Evolutionary conservation across 2,329 filamentous ascomycete genomes (phyloP).

Genomic region (Aspergillus neoniger): DNA sequence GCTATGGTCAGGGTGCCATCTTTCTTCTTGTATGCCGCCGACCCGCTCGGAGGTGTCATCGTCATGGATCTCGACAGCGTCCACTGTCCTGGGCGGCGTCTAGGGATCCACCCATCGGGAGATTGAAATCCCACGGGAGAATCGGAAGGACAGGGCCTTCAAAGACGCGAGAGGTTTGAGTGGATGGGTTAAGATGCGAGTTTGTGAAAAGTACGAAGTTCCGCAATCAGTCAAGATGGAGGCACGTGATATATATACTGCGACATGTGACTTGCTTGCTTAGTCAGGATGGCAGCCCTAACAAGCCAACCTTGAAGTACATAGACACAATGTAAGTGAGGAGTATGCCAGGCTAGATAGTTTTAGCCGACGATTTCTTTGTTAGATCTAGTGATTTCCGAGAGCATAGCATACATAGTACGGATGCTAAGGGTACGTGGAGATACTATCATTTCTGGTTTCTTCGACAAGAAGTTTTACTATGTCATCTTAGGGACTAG

Average conservation of each 20-base stretch:
- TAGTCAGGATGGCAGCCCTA: neutral
- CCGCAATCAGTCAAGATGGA: neutral
- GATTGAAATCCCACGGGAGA: slow-evolving; percentile 20
- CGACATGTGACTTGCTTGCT: neutral
- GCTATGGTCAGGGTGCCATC: slow-evolving; percentile 80
- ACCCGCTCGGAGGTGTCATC: slow-evolving; percentile 59
- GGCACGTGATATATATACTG: neutral
- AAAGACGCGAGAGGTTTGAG: slow-evolving; percentile 7
- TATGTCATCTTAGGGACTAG: too few species aligned
- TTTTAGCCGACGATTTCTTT: too few species aligned
- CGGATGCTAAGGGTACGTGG: too few species aligned
- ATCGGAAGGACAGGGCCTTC: slow-evolving; percentile 25
- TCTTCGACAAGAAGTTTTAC: too few species aligned
- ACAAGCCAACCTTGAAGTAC: neutral
- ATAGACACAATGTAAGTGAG: neutral
- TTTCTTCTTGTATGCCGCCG: slow-evolving; percentile 89
- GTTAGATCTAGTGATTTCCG: too few species aligned
- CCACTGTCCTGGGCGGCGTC: slow-evolving; percentile 39
- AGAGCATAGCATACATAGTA: too few species aligned
- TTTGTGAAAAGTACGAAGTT: neutral
- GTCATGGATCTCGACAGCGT: slow-evolving; percentile 39
- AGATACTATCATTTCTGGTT: too few species aligned
- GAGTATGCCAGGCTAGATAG: neutral
- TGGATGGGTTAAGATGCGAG: slow-evolving; percentile 14
- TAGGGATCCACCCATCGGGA: slow-evolving; percentile 40